Percentiles rank a stretch among this genome's conserved stretches.
Evolutionary conservation across 2,329 filamentous ascomycete genomes (phyloP).

Genomic region (Diaporthe sp.): DNA sequence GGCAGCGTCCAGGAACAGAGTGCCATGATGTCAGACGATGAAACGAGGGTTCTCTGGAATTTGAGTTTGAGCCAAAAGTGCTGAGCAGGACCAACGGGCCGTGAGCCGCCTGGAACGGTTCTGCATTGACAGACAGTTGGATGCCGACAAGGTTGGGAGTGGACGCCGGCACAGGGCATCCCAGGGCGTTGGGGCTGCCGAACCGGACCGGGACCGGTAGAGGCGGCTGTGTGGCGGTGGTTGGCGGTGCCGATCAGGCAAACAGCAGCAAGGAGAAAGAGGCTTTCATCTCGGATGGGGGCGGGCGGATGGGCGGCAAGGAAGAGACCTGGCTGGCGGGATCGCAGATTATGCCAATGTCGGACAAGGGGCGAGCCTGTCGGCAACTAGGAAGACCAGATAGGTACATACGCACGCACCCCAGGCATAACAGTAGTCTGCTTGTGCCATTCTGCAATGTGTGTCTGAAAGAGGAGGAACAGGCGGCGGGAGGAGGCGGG

Average conservation of each 20-base stretch:
- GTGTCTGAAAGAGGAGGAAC: not conserved
- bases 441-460: not conserved
- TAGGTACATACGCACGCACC: not conserved
- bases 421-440: not conserved
- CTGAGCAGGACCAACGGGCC: slow-evolving; percentile 18
- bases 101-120: slow-evolving; percentile 16
- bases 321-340: not conserved
- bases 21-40: slow-evolving; percentile 11
- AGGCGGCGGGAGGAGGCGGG: not conserved
- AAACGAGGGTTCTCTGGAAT: slow-evolving; percentile 11
- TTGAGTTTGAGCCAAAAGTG: slow-evolving; percentile 18
- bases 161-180: slow-evolving; percentile 14
- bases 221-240: not conserved
- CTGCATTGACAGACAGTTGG: slow-evolving; percentile 15
- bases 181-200: slow-evolving; percentile 6
- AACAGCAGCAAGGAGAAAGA: not conserved
- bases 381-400: not conserved
- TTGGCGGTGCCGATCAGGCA: slow-evolving; percentile 27
- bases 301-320: slow-evolving; percentile 15
- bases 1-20: not conserved
- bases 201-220: slow-evolving; percentile 21
- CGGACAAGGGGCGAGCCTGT: slow-evolving; percentile 1
- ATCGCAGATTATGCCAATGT: slow-evolving; percentile 11
- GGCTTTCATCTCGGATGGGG: slow-evolving; percentile 1
- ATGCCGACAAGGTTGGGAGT: not conserved